Evolutionary conservation across 2,329 filamentous ascomycete species (phyloP).

Genomic region (Trichoderma asperellum): DNA sequence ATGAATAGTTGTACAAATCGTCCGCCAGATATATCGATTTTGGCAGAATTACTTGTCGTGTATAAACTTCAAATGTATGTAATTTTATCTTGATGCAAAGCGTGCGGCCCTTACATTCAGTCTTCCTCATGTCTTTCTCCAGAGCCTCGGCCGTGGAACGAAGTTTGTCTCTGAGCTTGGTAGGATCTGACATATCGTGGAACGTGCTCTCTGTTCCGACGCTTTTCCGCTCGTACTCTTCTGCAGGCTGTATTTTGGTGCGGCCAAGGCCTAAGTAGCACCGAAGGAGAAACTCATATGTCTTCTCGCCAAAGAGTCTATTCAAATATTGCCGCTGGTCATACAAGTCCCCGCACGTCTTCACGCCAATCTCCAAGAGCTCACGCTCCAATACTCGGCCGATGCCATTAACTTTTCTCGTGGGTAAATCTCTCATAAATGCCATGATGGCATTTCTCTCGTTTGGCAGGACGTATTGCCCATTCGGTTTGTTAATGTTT

Average conservation of each 20-base stretch:
- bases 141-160: slow-evolving; percentile 81
- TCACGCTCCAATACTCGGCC: slow-evolving; percentile 92
- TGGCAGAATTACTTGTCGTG: slow-evolving; percentile 75
- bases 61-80: slow-evolving; percentile 90
- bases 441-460: slow-evolving; percentile 76
- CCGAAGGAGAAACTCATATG: slow-evolving; percentile 81
- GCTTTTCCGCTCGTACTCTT: slow-evolving; percentile 89
- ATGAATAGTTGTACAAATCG: slow-evolving; percentile 78
- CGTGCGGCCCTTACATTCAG: slow-evolving; percentile 86
- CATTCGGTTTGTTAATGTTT: slow-evolving; percentile 95
- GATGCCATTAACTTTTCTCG: slow-evolving; percentile 92
- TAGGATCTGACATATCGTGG: slow-evolving; percentile 71
- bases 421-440: slow-evolving; percentile 83
- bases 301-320: slow-evolving; percentile 87
- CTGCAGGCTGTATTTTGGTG: slow-evolving; percentile 81
- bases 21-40: slow-evolving; percentile 73
- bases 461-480: slow-evolving; percentile 77
- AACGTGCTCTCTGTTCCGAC: slow-evolving; percentile 95
- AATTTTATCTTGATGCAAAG: slow-evolving; percentile 91
- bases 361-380: slow-evolving; percentile 82
- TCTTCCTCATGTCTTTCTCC: slow-evolving; percentile 79
- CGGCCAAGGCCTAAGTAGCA: slow-evolving; percentile 86
- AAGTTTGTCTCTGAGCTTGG: slow-evolving; percentile 74
- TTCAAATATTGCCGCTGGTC: slow-evolving; percentile 71
- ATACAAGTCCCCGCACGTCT: slow-evolving; percentile 88